phyloP scores from a whole-genome alignment of 2,329 filamentous ascomycete genomes.

The Trichoderma arundinaceum region DNA sequence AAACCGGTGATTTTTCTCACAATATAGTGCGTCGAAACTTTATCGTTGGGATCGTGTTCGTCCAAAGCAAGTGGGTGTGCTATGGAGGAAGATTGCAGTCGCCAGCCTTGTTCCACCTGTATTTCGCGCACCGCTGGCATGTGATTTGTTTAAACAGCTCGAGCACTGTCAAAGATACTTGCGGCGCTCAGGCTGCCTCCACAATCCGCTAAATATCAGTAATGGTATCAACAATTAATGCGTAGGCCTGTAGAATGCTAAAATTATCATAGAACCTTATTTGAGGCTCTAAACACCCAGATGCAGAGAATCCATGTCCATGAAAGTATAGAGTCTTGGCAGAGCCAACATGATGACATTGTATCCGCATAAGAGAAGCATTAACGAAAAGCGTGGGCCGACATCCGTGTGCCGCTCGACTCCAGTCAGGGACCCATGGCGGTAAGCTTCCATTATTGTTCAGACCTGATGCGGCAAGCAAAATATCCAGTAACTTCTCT shows the following conservation, averaged over 20 bases:
- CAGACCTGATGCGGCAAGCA: neutral
- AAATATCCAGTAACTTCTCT: slow-evolving; percentile 3
- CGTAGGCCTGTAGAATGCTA: neutral
- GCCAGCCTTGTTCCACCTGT: too few relatives aligned
- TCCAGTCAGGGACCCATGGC: slow-evolving; percentile 11
- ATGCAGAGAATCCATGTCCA: slow-evolving; percentile 5
- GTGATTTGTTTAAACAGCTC: neutral
- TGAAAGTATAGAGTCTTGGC: neutral
- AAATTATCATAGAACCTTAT: neutral
- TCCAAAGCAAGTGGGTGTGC: too few relatives aligned
- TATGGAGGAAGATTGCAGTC: too few relatives aligned
- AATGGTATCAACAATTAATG: neutral
- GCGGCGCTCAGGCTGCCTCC: neutral
- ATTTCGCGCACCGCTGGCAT: neutral
- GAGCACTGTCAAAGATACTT: neutral
- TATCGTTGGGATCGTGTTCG: too few relatives aligned
- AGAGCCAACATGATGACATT: neutral
- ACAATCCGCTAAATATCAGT: neutral
- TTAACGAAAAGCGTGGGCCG: slow-evolving; percentile 10
- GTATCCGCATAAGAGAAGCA: neutral
- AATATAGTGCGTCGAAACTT: too few relatives aligned
- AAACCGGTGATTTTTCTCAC: too few relatives aligned
- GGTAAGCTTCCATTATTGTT: neutral
- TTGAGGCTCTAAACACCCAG: neutral
- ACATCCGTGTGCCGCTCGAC: neutral